phyloP scores from a whole-genome alignment of 768 basidiomycete species.

The Tulasnella sp. region DNA sequence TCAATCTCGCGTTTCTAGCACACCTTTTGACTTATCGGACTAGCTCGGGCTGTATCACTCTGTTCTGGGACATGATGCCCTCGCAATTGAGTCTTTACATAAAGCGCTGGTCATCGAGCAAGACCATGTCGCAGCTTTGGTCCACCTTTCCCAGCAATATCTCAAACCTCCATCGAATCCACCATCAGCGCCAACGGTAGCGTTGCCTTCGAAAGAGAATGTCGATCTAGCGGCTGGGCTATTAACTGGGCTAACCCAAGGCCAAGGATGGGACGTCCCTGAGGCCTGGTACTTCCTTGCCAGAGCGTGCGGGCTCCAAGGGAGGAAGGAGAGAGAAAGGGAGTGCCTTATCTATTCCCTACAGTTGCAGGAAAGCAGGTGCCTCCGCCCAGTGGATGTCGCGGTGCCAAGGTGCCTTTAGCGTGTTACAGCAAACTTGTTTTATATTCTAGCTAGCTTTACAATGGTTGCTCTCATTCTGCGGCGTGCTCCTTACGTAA shows the following conservation, averaged over 20 bases:
- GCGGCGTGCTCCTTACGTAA: background rate
- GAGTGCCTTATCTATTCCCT: constrained; percentile 73
- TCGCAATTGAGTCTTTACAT: constrained; percentile 71
- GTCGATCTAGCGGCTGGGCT: constrained; percentile 80
- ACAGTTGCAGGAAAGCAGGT: constrained; percentile 39
- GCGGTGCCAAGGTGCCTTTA: constrained; percentile 34
- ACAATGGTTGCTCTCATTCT: background rate
- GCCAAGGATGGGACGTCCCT: constrained; percentile 81
- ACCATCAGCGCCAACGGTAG: constrained; percentile 33
- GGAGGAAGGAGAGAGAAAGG: constrained; percentile 61
- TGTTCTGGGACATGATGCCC: constrained; percentile 51
- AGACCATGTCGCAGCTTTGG: constrained; percentile 68
- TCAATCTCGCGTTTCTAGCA: background rate
- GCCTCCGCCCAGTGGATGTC: constrained; percentile 35
- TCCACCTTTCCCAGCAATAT: constrained; percentile 75
- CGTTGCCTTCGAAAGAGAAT: constrained; percentile 27
- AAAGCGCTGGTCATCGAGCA: constrained; percentile 88
- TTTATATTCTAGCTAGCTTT: background rate
- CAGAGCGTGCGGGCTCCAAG: constrained; percentile 72
- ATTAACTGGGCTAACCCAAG: constrained; percentile 70
- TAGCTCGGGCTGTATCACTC: constrained; percentile 73
- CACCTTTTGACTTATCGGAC: background rate
- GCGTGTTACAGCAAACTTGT: background rate
- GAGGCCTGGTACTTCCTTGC: constrained; percentile 95
- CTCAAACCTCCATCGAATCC: constrained; percentile 39